Conservation (phyloP, 2,329 filamentous ascomycete species). For the Cladorrhinum sp. region DNA sequence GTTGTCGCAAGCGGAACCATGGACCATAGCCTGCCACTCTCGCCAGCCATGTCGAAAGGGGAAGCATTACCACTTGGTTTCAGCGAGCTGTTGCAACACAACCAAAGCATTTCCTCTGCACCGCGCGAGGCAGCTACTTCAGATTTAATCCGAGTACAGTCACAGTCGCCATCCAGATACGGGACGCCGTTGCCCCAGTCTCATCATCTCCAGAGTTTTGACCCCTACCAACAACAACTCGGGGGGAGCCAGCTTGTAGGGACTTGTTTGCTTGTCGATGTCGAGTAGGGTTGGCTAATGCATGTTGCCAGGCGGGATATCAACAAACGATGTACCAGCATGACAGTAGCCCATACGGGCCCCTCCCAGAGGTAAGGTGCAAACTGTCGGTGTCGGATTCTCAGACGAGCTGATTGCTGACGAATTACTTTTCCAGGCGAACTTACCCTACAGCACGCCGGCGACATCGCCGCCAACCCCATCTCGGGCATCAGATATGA, state of each 20-base stretch:
- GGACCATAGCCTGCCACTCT: slow-evolving; percentile 42
- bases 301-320: slow-evolving; percentile 19
- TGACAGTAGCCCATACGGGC: slow-evolving; percentile 28
- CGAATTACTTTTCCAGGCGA: slow-evolving; percentile 13
- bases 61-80: slow-evolving; percentile 42
- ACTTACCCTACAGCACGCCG: slow-evolving; percentile 48
- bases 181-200: slow-evolving; percentile 37
- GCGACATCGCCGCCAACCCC: slow-evolving; percentile 51
- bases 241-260: slow-evolving; percentile 22
- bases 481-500: slow-evolving; percentile 35
- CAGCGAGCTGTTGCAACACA: slow-evolving; percentile 45
- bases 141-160: slow-evolving; percentile 32
- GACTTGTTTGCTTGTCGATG: not conserved
- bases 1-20: slow-evolving; percentile 26
- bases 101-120: slow-evolving; percentile 32
- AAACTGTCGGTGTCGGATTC: not conserved
- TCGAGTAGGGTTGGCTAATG: slow-evolving; percentile 14
- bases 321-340: slow-evolving; percentile 23
- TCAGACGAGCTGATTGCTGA: not conserved
- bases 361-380: slow-evolving; percentile 27
- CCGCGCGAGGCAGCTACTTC: slow-evolving; percentile 29
- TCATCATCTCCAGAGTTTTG: slow-evolving; percentile 27
- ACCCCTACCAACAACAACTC: slow-evolving; percentile 31
- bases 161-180: slow-evolving; percentile 38
- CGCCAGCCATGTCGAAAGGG: slow-evolving; percentile 43